phyloP scores from a whole-genome alignment of 163 green algal genomes.

The Chlamydomonas reinhardtii region DNA sequence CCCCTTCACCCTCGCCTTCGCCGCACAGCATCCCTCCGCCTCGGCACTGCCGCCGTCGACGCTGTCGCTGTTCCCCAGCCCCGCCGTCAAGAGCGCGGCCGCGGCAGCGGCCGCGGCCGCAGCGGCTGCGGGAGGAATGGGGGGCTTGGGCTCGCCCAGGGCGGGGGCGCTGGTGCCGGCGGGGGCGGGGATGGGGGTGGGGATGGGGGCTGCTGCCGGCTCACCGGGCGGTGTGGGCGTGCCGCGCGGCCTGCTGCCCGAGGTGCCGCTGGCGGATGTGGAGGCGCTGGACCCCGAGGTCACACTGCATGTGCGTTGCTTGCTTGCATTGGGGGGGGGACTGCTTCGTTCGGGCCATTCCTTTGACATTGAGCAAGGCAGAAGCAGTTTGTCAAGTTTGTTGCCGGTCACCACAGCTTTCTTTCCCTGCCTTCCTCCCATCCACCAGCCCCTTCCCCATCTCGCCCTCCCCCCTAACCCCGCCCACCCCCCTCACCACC shows the following conservation, averaged over 20 bases:
- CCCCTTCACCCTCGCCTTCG: constrained; percentile 49
- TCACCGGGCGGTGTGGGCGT: no score
- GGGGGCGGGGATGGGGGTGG: no score
- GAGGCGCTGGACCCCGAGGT: constrained; percentile 9
- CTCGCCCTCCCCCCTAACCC: no score
- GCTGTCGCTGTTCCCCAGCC: neutral
- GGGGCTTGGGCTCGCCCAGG: neutral
- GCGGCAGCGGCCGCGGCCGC: neutral
- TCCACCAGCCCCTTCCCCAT: no score
- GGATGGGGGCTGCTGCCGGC: no score
- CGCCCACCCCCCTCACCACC: no score
- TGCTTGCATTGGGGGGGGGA: neutral
- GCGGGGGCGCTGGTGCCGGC: neutral
- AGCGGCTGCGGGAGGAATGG: no score
- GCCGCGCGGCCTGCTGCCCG: neutral
- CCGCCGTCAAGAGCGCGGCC: neutral
- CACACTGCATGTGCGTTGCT: neutral
- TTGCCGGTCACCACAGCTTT: no score
- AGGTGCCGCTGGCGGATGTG: constrained; percentile 27
- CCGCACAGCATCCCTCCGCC: constrained; percentile 7
- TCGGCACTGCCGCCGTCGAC: neutral
- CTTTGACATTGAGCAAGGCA: no score
- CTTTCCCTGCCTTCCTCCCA: neutral
- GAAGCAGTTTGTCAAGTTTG: no score
- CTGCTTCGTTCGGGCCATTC: no score